A percentile compares a stretch with the other conserved stretches of the same genome.
Evolutionary conservation across 2,329 filamentous ascomycete genomes (phyloP).

Genomic region (Arthrinium puccinioides): DNA sequence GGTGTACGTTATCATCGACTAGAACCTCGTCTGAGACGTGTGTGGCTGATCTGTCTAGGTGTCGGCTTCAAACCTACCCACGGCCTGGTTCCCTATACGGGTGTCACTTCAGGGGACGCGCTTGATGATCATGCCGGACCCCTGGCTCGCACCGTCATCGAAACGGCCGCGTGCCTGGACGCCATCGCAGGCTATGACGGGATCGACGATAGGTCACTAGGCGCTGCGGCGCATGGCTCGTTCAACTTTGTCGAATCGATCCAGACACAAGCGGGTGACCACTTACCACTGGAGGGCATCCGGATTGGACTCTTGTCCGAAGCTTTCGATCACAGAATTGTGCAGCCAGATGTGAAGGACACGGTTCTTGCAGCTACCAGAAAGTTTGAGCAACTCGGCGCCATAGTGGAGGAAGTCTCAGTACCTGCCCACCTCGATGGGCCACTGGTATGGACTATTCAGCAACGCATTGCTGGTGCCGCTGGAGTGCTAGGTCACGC

Average conservation of each 20-base stretch:
- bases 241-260: constrained; percentile 17
- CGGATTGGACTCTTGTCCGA: constrained; percentile 37
- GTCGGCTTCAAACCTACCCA: constrained; percentile 45
- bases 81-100: constrained; percentile 43
- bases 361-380: constrained; percentile 33
- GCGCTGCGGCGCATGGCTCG: constrained; percentile 19
- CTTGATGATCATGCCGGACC: constrained; percentile 44
- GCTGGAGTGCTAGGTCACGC: constrained; percentile 34
- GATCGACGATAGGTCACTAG: constrained; percentile 37
- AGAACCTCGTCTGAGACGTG: background rate
- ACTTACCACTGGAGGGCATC: constrained; percentile 20
- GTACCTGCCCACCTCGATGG: constrained; percentile 41
- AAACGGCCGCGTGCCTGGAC: constrained; percentile 34
- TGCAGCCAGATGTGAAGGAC: constrained; percentile 30
- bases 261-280: background rate
- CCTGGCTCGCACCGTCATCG: constrained; percentile 30
- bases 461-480: constrained; percentile 36
- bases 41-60: constrained; percentile 2
- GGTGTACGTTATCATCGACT: constrained; percentile 14
- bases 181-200: constrained; percentile 40
- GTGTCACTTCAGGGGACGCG: constrained; percentile 38
- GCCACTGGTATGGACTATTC: constrained; percentile 42
- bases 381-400: constrained; percentile 37
- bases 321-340: constrained; percentile 30
- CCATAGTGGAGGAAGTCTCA: constrained; percentile 40